Conservation (phyloP, 2,329 filamentous ascomycete species). For the Cladosporium sphaerospermum region DNA sequence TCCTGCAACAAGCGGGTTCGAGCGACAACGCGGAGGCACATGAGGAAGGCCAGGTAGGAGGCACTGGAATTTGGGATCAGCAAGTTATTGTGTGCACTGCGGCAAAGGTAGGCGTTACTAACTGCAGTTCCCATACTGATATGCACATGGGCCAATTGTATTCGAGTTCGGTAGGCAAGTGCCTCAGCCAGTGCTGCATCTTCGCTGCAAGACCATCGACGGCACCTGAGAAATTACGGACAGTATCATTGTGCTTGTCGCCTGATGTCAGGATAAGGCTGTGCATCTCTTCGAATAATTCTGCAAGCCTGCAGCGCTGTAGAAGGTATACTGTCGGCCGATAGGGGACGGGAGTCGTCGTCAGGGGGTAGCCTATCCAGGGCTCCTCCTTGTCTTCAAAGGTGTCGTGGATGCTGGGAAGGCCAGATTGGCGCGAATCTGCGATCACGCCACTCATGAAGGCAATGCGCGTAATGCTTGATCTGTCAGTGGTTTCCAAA, state of each 20-base stretch:
- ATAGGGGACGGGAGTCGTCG: background rate
- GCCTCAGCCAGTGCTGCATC: conserved; percentile 11
- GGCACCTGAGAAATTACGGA: background rate
- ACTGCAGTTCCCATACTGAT: conserved; percentile 15
- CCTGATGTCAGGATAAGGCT: background rate
- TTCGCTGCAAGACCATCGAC: background rate
- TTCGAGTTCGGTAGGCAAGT: conserved; percentile 12
- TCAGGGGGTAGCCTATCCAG: conserved; percentile 7
- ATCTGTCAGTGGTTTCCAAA: background rate
- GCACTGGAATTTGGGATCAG: background rate
- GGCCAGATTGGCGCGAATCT: background rate
- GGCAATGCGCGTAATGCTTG: background rate
- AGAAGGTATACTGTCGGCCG: conserved; percentile 11
- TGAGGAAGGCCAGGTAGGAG: background rate
- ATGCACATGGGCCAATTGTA: conserved; percentile 15
- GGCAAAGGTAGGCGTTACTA: background rate
- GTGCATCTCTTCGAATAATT: conserved; percentile 11
- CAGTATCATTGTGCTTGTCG: background rate
- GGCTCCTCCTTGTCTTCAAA: background rate
- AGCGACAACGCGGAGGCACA: background rate
- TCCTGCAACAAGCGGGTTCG: background rate
- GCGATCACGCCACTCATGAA: background rate
- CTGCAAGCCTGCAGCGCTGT: conserved; percentile 10
- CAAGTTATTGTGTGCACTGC: background rate
- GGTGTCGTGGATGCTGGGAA: background rate